Evolutionary conservation across 1,284 basidiomycete genomes (phyloP).

Genomic region (Cerioporus squamosus): DNA sequence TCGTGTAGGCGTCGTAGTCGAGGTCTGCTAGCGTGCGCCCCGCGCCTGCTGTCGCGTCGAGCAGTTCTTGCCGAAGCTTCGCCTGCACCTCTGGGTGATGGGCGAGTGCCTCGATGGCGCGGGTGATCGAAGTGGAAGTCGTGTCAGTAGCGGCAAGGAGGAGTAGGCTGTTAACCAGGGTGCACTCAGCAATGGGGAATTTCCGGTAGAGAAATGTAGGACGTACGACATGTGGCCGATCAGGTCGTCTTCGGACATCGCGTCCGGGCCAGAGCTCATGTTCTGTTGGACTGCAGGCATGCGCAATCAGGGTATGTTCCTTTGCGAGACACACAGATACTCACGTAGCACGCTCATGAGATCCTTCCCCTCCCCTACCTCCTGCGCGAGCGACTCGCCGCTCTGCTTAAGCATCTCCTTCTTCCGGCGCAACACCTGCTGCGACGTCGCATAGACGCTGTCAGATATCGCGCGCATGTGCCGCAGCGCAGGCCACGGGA

Average conservation of each 20-base stretch:
- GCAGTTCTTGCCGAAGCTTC: conserved; percentile 31
- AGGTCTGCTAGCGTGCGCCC: conserved; percentile 15
- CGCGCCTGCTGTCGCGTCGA: conserved; percentile 19
- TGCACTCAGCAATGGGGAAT: not conserved
- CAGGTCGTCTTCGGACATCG: conserved; percentile 21
- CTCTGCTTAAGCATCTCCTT: conserved; percentile 16
- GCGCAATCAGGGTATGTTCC: no score
- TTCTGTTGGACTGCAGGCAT: conserved; percentile 18
- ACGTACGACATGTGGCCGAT: conserved; percentile 29
- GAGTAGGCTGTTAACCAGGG: conserved; percentile 22
- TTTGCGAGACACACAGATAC: not conserved
- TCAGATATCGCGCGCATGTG: conserved; percentile 14
- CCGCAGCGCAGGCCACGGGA: conserved; percentile 7
- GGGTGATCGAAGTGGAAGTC: conserved; percentile 29
- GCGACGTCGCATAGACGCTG: conserved; percentile 19
- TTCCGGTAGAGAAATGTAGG: not conserved
- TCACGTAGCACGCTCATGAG: conserved; percentile 33
- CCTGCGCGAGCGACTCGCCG: conserved; percentile 17
- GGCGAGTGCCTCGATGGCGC: conserved; percentile 31
- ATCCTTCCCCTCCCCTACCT: conserved; percentile 28
- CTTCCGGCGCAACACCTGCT: conserved; percentile 16
- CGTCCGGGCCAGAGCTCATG: conserved; percentile 10
- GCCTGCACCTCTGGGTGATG: conserved; percentile 28
- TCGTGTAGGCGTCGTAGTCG: conserved; percentile 25
- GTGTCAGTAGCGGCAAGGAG: conserved; percentile 37